A percentile compares a stretch with the other conserved stretches of the same genome.
These are phyloP conservation scores for Thyridium curvatum DNA, from an alignment of 2,329 filamentous ascomycete genomes.

Conservation along the genomic window DNA sequence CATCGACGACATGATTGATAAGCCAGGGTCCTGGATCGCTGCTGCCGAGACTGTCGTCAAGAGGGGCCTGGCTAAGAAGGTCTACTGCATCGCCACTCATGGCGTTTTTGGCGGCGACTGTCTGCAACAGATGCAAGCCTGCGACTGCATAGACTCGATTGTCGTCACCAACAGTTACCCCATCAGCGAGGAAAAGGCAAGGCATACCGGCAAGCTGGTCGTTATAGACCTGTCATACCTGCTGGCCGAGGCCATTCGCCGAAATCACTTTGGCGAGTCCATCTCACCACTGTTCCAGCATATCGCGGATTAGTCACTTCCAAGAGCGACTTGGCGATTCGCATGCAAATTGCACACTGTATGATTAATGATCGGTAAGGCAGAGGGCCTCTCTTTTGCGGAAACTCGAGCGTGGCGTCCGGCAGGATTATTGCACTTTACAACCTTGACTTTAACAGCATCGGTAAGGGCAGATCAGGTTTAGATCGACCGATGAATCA, in stretches of 20 bases:
- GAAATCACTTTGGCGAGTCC: slow-evolving; percentile 93
- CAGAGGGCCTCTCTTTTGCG: too few relatives aligned
- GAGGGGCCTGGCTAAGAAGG: slow-evolving; percentile 81
- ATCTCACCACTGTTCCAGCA: slow-evolving; percentile 66
- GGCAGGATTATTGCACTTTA: too few relatives aligned
- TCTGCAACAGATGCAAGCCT: slow-evolving; percentile 82
- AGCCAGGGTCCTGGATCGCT: slow-evolving; percentile 92
- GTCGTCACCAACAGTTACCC: slow-evolving; percentile 98
- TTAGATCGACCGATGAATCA: background rate
- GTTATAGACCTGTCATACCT: slow-evolving; percentile 85
- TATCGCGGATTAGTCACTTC: slow-evolving; percentile 38
- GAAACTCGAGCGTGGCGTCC: too few relatives aligned
- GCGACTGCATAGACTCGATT: slow-evolving; percentile 88
- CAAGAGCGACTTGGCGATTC: slow-evolving; percentile 10
- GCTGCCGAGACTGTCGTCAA: slow-evolving; percentile 96
- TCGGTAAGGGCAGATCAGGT: too few relatives aligned
- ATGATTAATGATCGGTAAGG: too few relatives aligned
- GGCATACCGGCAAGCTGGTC: slow-evolving; percentile 73
- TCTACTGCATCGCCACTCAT: slow-evolving; percentile 97
- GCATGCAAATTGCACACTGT: too few relatives aligned
- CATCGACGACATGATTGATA: slow-evolving; percentile 99
- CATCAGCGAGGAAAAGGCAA: slow-evolving; percentile 68
- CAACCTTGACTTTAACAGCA: too few relatives aligned
- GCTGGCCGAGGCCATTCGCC: slow-evolving; percentile 84
- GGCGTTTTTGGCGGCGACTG: slow-evolving; percentile 89